Evolutionary conservation across 768 basidiomycete genomes (phyloP), one percentile per base, ranked within the genome.

Genomic region (Mycena floridula): DNA sequence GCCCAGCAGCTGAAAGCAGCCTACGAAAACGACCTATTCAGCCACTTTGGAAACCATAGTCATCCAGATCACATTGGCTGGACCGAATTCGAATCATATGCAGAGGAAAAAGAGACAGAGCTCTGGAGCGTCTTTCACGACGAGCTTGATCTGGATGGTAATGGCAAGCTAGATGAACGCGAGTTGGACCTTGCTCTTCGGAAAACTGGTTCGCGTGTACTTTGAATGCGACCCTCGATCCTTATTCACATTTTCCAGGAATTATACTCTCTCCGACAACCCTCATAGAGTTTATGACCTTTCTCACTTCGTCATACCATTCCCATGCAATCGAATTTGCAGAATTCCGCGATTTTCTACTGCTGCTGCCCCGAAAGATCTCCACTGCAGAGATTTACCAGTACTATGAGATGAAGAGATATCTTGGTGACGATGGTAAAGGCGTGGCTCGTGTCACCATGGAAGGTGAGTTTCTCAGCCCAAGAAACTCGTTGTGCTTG

Each of bases 101-200:
- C 84, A 37, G 77, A 84, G 50, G 73, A 73, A 45, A 92, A 93
- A 65, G 90, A 92, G 76, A 37, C 46, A 90, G 92, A 95, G 63
- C 71, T 96, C 18, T 96, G 94, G 94, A 71, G 78, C 41, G 82
- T 93, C 44, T 96, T 96, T 63, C 89, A 89, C 51, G 74, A 91
- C 57, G 87, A 93, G 54, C 75, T 96, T 40, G 94, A 95, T 66
- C 69, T 91, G 49, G 91, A 96, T 56, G 77, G 86, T 22, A 89
- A 96, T 63, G 92, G 90, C 7, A 78, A 76, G 45, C 61, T 96
- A 24, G 90, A 93, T 55, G 68, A 75, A 7, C 62, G 66, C 13
- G 85, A 86, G 55, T 65, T 87, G 46, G 58, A 68, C 28, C 52
- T 68, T n/a, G 83, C 85, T 3, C 65, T 95, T 37, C 63, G 67